phyloP scores from a whole-genome alignment of 2,329 filamentous ascomycete genomes.

The Arthrobotrys sphaeroides region DNA sequence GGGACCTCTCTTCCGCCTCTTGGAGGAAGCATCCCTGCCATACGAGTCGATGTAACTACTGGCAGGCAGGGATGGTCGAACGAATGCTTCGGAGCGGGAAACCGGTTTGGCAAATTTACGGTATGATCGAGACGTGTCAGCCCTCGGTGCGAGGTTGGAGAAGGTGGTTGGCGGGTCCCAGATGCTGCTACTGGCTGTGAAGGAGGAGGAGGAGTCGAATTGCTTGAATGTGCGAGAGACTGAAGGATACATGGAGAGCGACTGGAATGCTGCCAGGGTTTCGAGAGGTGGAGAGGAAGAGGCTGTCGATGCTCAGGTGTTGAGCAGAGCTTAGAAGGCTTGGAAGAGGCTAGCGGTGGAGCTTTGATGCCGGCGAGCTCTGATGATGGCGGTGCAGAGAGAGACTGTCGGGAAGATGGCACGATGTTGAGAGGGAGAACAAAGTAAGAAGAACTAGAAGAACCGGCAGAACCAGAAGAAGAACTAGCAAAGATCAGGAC shows the following conservation, averaged over 20 bases:
- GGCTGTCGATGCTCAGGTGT: neutral
- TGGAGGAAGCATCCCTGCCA: slow-evolving; percentile 27
- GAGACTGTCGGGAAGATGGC: neutral
- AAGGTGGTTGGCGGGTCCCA: slow-evolving; percentile 40
- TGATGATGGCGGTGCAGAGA: neutral
- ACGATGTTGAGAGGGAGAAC: neutral
- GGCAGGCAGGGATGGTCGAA: slow-evolving; percentile 20
- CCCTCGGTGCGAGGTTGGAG: slow-evolving; percentile 33
- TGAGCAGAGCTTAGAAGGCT: neutral
- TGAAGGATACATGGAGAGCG: slow-evolving; percentile 25
- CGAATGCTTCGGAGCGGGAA: slow-evolving; percentile 38
- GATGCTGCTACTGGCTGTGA: slow-evolving; percentile 5
- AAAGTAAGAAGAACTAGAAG: neutral
- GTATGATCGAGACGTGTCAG: slow-evolving; percentile 33
- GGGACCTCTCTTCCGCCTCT: slow-evolving; percentile 38
- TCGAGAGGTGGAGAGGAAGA: neutral
- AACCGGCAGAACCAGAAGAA: neutral
- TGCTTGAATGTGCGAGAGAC: slow-evolving; percentile 32
- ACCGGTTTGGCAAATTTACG: slow-evolving; percentile 49
- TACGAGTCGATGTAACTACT: slow-evolving; percentile 42
- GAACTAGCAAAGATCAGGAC: neutral
- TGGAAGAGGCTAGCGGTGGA: neutral
- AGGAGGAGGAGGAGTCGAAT: slow-evolving; percentile 37
- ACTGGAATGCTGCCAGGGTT: slow-evolving; percentile 24
- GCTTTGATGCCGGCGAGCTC: neutral